Evolutionary conservation across 176 grass and related monocot species (phyloP).

Genomic region (Oryza officinalis): DNA sequence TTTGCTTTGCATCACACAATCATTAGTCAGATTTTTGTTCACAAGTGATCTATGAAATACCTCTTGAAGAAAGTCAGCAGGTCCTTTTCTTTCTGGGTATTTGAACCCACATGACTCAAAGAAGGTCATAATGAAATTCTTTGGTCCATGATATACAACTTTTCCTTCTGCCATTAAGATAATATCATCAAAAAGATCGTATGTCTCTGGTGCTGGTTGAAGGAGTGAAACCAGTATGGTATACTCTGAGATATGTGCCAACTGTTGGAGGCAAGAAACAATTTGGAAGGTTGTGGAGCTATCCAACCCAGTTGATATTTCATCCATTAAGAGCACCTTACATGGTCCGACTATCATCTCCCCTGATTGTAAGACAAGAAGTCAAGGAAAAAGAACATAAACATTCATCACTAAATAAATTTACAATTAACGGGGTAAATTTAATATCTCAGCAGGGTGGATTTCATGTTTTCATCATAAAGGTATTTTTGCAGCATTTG

Average conservation of each 20-base stretch:
- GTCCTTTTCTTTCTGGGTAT: slow-evolving; percentile 77
- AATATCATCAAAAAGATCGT: slow-evolving; percentile 86
- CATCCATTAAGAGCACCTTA: slow-evolving; percentile 87
- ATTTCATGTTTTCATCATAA: not conserved
- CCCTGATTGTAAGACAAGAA: slow-evolving; percentile 36
- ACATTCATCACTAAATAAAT: not conserved
- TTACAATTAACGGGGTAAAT: not conserved
- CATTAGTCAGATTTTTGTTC: not conserved
- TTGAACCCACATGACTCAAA: slow-evolving; percentile 78
- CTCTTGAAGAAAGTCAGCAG: slow-evolving; percentile 85
- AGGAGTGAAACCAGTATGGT: slow-evolving; percentile 75
- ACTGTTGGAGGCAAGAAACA: slow-evolving; percentile 74
- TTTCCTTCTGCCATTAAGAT: slow-evolving; percentile 86
- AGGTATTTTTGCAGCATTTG: not conserved
- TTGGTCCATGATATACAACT: slow-evolving; percentile 68
- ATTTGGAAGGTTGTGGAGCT: slow-evolving; percentile 86
- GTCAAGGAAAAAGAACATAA: slow-evolving; percentile 2
- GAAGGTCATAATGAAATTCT: slow-evolving; percentile 53
- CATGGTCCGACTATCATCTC: slow-evolving; percentile 89
- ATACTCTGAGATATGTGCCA: slow-evolving; percentile 61
- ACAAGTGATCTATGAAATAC: slow-evolving; percentile 38
- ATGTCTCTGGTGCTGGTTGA: slow-evolving; percentile 85
- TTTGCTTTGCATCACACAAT: not conserved
- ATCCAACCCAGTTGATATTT: slow-evolving; percentile 89
- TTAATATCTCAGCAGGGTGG: not conserved